Conservation (phyloP, 2,329 filamentous ascomycete species). For the Fusarium equiseti region DNA sequence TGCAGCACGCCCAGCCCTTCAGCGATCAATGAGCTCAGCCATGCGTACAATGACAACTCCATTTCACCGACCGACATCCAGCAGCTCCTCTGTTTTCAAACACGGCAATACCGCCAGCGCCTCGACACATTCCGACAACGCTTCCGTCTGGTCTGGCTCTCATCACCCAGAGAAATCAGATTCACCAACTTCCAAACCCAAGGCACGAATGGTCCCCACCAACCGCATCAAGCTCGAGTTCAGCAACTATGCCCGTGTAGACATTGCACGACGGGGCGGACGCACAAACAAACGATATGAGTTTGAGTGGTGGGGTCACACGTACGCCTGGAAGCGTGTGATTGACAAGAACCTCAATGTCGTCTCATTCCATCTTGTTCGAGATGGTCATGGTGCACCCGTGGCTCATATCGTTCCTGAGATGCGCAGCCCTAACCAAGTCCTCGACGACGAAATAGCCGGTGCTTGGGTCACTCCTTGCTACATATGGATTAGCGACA, state of each 20-base stretch:
- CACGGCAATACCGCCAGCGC: constrained; percentile 26
- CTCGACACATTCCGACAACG: constrained; percentile 38
- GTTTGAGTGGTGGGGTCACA: constrained; percentile 92
- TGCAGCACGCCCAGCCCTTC: constrained; percentile 59
- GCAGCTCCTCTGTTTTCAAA: constrained; percentile 42
- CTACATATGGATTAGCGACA: constrained; percentile 89
- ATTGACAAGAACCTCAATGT: constrained; percentile 76
- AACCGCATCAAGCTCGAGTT: constrained; percentile 93
- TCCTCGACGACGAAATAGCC: constrained; percentile 76
- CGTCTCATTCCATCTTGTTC: constrained; percentile 83
- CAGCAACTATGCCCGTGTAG: constrained; percentile 95
- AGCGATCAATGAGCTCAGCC: constrained; percentile 60
- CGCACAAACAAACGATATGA: constrained; percentile 82
- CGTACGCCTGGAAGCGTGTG: constrained; percentile 85
- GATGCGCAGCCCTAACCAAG: constrained; percentile 76
- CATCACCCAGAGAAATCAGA: constrained; percentile 36
- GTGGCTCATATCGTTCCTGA: constrained; percentile 90
- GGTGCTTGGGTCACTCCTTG: constrained; percentile 93
- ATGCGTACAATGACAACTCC: constrained; percentile 59
- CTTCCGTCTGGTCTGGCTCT: constrained; percentile 45
- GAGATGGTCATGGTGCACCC: constrained; percentile 69
- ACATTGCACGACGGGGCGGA: constrained; percentile 76
- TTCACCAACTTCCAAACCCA: constrained; percentile 49
- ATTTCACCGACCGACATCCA: constrained; percentile 49
- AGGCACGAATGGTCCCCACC: constrained; percentile 64